phyloP scores from a whole-genome alignment of 306 rosid species.

The Arachis stenosperma region DNA sequence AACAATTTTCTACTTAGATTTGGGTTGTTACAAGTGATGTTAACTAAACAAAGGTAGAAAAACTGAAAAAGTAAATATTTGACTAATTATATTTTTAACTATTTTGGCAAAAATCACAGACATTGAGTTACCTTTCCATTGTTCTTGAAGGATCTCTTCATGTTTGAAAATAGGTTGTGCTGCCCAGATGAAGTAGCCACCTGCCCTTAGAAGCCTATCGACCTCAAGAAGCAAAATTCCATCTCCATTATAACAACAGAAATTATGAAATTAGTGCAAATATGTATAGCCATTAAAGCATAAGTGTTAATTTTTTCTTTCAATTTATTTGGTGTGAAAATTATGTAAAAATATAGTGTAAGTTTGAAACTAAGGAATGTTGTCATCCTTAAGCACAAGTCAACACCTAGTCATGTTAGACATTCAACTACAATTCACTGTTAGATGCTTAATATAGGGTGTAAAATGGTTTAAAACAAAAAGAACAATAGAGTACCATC shows the following conservation, averaged over 20 bases:
- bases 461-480: conserved; percentile 7
- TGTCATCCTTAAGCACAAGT: neutral
- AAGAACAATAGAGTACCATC: conserved; percentile 59
- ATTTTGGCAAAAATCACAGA: neutral
- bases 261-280: conserved; percentile 35
- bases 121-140: conserved; percentile 78
- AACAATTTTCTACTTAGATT: no score
- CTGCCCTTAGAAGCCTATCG: conserved; percentile 83
- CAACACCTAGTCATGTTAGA: conserved; percentile 28
- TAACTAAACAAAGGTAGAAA: conserved; percentile 1
- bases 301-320: conserved; percentile 14
- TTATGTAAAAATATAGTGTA: conserved; percentile 1
- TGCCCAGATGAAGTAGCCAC: conserved; percentile 93
- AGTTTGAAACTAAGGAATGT: conserved; percentile 7
- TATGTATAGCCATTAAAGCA: conserved; percentile 24
- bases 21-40: neutral
- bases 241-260: conserved; percentile 57
- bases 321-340: neutral
- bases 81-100: neutral
- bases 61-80: neutral
- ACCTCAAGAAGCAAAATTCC: conserved; percentile 92
- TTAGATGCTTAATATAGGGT: conserved; percentile 27
- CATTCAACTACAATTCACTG: conserved; percentile 2
- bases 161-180: conserved; percentile 88
- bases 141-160: conserved; percentile 67